Evolutionary conservation across 2,329 filamentous ascomycete species (phyloP).

Genomic region (Hymenoscyphus linearis): DNA sequence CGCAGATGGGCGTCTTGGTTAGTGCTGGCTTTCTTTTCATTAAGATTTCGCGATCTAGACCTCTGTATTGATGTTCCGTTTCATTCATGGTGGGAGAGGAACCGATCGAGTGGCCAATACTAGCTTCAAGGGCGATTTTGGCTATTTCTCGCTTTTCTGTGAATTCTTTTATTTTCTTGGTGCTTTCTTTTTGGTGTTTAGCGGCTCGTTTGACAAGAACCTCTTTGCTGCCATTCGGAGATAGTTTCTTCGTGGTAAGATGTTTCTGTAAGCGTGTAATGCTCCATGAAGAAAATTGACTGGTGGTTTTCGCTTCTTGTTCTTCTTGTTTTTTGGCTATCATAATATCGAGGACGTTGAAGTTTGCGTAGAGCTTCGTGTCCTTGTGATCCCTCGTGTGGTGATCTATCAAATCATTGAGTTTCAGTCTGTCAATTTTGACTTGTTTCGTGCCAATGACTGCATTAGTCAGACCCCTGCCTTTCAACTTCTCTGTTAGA

Average conservation of each 20-base stretch:
- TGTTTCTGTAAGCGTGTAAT: background rate
- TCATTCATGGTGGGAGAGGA: background rate
- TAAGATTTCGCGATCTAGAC: background rate
- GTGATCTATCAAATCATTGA: background rate
- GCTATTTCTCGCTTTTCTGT: background rate
- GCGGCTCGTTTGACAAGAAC: background rate
- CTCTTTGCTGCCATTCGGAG: background rate
- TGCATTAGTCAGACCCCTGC: background rate
- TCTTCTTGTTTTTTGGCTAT: background rate
- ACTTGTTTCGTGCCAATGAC: background rate
- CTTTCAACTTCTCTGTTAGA: background rate
- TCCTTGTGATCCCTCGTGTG: background rate
- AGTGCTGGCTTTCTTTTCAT: background rate
- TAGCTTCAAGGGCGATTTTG: slow-evolving; percentile 9
- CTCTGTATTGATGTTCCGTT: background rate
- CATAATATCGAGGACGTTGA: background rate
- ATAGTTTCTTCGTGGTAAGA: background rate
- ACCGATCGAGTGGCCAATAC: slow-evolving; percentile 14
- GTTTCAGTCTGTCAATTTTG: background rate
- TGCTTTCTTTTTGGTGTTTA: background rate
- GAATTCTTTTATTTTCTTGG: background rate
- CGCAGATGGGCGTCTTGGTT: slow-evolving; percentile 4
- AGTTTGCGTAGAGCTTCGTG: background rate
- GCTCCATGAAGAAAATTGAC: background rate
- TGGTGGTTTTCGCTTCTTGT: background rate